A percentile compares a stretch with the other conserved stretches of the same genome.
Conservation (phyloP, 805 yeast species). For the Tetrapisispora namnaoensis region DNA sequence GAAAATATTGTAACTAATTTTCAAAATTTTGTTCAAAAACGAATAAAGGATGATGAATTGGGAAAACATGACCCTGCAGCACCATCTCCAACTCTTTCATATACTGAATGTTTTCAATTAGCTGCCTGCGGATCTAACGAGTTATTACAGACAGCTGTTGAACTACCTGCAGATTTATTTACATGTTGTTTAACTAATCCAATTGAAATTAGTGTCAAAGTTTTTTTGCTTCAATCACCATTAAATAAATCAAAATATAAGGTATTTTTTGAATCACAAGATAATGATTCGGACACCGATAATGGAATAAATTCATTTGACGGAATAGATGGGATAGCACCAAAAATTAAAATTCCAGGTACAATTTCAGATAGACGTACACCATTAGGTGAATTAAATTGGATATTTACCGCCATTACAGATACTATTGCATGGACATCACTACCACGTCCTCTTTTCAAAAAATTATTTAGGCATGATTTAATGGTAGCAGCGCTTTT, state of each 20-base stretch:
- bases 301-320: neutral
- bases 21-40: slow-evolving; percentile 78
- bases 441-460: slow-evolving; percentile 77
- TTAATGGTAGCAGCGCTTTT: slow-evolving; percentile 93
- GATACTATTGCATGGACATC: slow-evolving; percentile 98
- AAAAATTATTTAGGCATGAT: slow-evolving; percentile 86
- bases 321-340: slow-evolving; percentile 6
- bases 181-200: slow-evolving; percentile 95
- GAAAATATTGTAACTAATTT: slow-evolving; percentile 88
- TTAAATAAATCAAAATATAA: slow-evolving; percentile 38
- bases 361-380: slow-evolving; percentile 86
- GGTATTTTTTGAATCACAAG: slow-evolving; percentile 30
- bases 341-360: slow-evolving; percentile 70
- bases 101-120: slow-evolving; percentile 79
- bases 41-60: slow-evolving; percentile 78
- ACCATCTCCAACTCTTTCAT: slow-evolving; percentile 39
- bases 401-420: slow-evolving; percentile 97
- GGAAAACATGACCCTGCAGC: slow-evolving; percentile 35
- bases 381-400: slow-evolving; percentile 89
- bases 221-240: slow-evolving; percentile 83
- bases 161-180: slow-evolving; percentile 89
- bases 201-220: slow-evolving; percentile 82
- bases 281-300: slow-evolving; percentile 12
- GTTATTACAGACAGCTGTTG: slow-evolving; percentile 83
- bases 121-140: slow-evolving; percentile 90